Evolutionary conservation across 164 flowering plant genomes (phyloP).

Genomic region (Annona squamosa): DNA sequence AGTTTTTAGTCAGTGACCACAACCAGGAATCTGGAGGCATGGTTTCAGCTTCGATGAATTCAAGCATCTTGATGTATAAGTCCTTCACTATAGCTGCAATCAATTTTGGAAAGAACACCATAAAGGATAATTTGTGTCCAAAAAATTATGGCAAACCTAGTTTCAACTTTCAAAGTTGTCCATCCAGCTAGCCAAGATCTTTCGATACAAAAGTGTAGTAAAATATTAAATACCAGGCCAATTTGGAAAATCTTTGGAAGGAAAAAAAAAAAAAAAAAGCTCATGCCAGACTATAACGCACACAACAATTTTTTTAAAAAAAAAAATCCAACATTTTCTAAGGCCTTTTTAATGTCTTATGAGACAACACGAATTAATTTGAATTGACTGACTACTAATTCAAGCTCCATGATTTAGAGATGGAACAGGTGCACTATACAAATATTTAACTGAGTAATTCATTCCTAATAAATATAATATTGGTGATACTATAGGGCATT

Average conservation of each 20-base stretch:
- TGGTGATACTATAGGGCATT: no score
- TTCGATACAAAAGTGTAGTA: not conserved
- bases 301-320: not conserved
- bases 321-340: no score
- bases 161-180: not conserved
- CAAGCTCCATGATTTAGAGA: no score
- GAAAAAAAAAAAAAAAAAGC: not conserved
- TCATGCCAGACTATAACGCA: not conserved
- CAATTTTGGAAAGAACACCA: not conserved
- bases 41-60: conserved; percentile 47
- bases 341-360: no score
- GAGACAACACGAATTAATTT: no score
- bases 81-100: conserved; percentile 65
- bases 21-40: conserved; percentile 82
- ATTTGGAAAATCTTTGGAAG: not conserved
- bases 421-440: no score
- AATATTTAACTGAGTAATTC: no score
- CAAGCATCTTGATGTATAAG: conserved; percentile 53
- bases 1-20: conserved; percentile 66
- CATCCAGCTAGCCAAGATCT: not conserved
- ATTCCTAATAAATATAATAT: no score
- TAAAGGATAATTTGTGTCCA: not conserved
- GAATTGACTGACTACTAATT: no score
- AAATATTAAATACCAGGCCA: not conserved
- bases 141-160: not conserved